These are phyloP conservation scores for Globisporangium heterothallicum DNA, from an alignment of 352 stramenopile species.

Conservation along the genomic window DNA sequence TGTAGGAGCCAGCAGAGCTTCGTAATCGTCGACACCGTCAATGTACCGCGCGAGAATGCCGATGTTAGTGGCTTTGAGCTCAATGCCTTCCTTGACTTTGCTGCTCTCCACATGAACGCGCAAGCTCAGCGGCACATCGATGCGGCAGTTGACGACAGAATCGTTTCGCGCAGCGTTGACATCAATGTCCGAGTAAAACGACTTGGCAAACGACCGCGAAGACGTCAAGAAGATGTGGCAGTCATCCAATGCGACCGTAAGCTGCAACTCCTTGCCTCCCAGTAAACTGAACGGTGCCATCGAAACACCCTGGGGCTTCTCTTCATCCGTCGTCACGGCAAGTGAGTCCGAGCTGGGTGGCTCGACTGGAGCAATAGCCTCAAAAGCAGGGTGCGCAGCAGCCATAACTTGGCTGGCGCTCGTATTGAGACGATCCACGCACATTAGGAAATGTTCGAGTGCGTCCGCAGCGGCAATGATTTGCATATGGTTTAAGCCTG, in stretches of 20 bases:
- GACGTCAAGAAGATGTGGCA: slow-evolving; percentile 49
- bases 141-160: slow-evolving; percentile 42
- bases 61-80: slow-evolving; percentile 44
- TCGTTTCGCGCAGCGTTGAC: slow-evolving; percentile 34
- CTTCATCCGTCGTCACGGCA: slow-evolving; percentile 26
- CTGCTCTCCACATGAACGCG: slow-evolving; percentile 40
- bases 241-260: slow-evolving; percentile 49
- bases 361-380: slow-evolving; percentile 5
- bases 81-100: slow-evolving; percentile 37
- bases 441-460: slow-evolving; percentile 63
- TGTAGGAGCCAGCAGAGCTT: slow-evolving; percentile 43
- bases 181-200: slow-evolving; percentile 51
- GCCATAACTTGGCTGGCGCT: slow-evolving; percentile 47
- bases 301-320: slow-evolving; percentile 32
- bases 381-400: slow-evolving; percentile 28
- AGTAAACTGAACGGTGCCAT: slow-evolving; percentile 65
- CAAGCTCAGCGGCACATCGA: slow-evolving; percentile 45
- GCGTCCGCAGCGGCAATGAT: slow-evolving; percentile 34
- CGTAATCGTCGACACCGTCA: slow-evolving; percentile 28
- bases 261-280: slow-evolving; percentile 41
- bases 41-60: slow-evolving; percentile 50
- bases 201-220: slow-evolving; percentile 41
- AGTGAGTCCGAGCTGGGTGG: slow-evolving; percentile 17
- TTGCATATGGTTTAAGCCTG: slow-evolving; percentile 41
- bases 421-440: slow-evolving; percentile 49